These are phyloP conservation scores for Terfezia claveryi DNA, from an alignment of 495 filamentous ascomycete species.

Conservation along the genomic window DNA sequence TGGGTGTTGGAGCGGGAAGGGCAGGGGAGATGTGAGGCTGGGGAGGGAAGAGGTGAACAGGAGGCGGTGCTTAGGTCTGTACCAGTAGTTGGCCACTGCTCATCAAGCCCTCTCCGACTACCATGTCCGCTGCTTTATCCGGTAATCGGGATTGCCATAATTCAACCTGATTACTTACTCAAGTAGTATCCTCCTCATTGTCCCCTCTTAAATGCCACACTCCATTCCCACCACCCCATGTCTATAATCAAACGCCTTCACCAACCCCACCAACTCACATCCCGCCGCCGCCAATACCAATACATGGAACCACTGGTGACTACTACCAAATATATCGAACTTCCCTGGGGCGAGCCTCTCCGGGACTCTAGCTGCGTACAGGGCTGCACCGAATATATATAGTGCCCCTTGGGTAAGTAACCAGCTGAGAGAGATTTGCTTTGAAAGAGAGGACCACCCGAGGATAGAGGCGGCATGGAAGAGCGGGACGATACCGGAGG, in stretches of 20 bases:
- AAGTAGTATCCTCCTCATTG: too few relatives aligned
- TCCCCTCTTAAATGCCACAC: neutral
- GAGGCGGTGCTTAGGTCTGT: too few relatives aligned
- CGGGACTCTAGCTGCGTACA: conserved; percentile 53
- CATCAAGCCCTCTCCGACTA: too few relatives aligned
- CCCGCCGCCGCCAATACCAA: conserved; percentile 45
- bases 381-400: conserved; percentile 64
- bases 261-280: conserved; percentile 40
- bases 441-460: conserved; percentile 32
- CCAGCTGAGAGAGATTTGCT: conserved; percentile 66
- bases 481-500: conserved; percentile 63
- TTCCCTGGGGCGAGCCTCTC: conserved; percentile 38
- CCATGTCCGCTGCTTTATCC: too few relatives aligned
- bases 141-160: too few relatives aligned
- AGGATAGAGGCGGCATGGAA: conserved; percentile 39
- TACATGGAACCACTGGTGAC: conserved; percentile 63
- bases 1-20: too few relatives aligned
- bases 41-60: too few relatives aligned
- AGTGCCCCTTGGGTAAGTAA: conserved; percentile 55
- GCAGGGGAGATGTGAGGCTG: too few relatives aligned
- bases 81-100: too few relatives aligned
- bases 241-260: conserved; percentile 12
- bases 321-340: conserved; percentile 58
- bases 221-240: neutral
- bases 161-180: too few relatives aligned